phyloP scores from a whole-genome alignment of 2,329 filamentous ascomycete species.

The Magnaporthales sp. region DNA sequence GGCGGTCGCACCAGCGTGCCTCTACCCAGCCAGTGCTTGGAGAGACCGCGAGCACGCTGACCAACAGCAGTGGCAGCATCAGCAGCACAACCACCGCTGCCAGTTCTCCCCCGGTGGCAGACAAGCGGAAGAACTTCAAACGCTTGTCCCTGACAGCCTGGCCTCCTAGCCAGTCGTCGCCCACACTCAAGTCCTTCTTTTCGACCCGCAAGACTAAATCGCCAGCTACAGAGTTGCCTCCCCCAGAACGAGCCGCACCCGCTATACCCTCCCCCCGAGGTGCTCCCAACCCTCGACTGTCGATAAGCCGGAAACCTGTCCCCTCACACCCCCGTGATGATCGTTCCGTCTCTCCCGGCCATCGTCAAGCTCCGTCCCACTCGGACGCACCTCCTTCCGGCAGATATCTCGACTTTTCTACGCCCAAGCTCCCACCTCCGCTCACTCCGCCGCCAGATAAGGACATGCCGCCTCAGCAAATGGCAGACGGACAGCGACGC shows the following conservation, averaged over 20 bases:
- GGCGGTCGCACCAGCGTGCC: background rate
- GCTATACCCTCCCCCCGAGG: background rate
- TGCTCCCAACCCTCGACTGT: background rate
- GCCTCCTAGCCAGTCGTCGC: background rate
- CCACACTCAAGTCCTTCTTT: conserved; percentile 3
- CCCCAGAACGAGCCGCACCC: background rate
- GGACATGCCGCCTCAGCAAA: background rate
- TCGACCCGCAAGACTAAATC: conserved; percentile 1
- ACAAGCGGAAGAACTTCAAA: background rate
- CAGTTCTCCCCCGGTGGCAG: background rate
- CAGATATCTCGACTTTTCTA: background rate
- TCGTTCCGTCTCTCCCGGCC: background rate
- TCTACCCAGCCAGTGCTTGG: conserved; percentile 1
- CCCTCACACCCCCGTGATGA: background rate
- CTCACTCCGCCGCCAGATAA: background rate
- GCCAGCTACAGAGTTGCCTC: background rate
- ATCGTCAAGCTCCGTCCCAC: background rate
- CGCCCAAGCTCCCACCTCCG: background rate
- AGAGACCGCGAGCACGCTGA: background rate
- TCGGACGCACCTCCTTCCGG: background rate
- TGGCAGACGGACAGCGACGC: background rate
- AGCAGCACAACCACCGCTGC: background rate
- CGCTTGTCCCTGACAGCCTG: background rate
- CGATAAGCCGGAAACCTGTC: background rate
- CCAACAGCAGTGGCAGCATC: background rate